Base-by-base conservation (phyloP, 805 yeast species). In the Metschnikowia orientalis region DNA sequence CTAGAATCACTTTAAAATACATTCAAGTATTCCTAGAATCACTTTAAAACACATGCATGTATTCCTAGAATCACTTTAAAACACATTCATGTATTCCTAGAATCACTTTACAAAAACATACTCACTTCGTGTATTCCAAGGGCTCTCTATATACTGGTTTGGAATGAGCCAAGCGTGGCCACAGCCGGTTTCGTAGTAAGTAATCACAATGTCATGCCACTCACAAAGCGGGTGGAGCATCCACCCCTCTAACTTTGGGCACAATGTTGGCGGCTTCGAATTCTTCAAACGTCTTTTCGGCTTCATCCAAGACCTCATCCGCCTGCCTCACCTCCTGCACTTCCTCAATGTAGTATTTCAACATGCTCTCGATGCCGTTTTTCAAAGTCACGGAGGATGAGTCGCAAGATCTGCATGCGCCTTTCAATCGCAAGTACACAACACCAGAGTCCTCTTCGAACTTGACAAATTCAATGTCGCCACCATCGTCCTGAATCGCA, bases 371-470 rank as follows among this genome's bases (percentile, higher is more conserved):
- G 30, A 79, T 79, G 14, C 87, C 87, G 41, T 73, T 73, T 43
- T 77, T 78, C 48, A 79, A 64, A 1, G 87, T 79, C 19, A 77
- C 79, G 25, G 78, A 73, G 34, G 79, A 72, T 12, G 79, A 67
- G 44, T 79, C 81, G 50, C 87, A 79, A n/a, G 82, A 73, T 50
- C 83, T 69, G 51, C 87, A 79, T 1, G 86, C 86, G 19, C 87
- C 87, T 53, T 71, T 71, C 32, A 79, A 63, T 52, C 71, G 71
- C 47, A 79, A 64, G 35, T 61, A 68, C 1, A 79, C 85, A 1
- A 71, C 67, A 6, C 87, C 87, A 3, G 63, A 51, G 6, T 69
- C 69, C 40, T 75, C 78, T 12, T 42, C 45, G 48, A 79, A 79
- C 1, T 64, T 62, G 20, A 80, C 76, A 56, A 78, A 79, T 47